Evolutionary conservation across 2,329 filamentous ascomycete genomes (phyloP), one percentile per base, ranked within the genome.

Genomic region (Neurospora crassa): DNA sequence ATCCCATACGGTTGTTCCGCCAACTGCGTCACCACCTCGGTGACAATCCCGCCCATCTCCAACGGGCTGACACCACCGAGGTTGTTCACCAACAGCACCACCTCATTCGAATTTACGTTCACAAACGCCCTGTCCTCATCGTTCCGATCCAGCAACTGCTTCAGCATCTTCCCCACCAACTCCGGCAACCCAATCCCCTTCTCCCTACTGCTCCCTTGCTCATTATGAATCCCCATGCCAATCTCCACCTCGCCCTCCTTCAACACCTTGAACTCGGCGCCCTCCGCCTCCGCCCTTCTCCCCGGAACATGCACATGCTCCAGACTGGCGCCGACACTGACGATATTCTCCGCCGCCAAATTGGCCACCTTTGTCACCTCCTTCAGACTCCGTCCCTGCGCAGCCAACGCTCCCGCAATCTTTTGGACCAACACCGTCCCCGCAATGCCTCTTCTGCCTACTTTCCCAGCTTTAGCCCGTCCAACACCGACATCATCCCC

Each of bases 291-390:
- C 7, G 83, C 78, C 1, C 84, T 87, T 72, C 94, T 87, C 4
- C 95, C 94, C 0, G 95, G 95, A 0, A 97, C 92, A 78, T 97
- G 95, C n/a, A 97, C 94, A 79, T 97, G 94, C 74, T 92, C 91
- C 59, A 97, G 83, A 70, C 92, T 95, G 3, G 92, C 92, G 18
- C 94, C 95, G 29, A 97, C 92, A 59, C 91, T 94, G 42, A 96
- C 91, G 7, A 95, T 82, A 78, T 97, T 97, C 20, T 88, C 85
- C 2, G 92, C 90, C 3, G 89, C 88, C 68, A 93, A 82, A 77
- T 89, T 86, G 7, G 93, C 94, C 12, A 94, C 88, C 74, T 86
- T 84, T 72, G 90, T 87, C 3, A 96, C 92, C 71, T 97, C 88
- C 29, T 90, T 85, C 73, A 97, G 82, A 67, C 84, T 83, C 10